Evolutionary conservation across 495 filamentous ascomycete species (phyloP).

Genomic region (Trichoderma reesei): DNA sequence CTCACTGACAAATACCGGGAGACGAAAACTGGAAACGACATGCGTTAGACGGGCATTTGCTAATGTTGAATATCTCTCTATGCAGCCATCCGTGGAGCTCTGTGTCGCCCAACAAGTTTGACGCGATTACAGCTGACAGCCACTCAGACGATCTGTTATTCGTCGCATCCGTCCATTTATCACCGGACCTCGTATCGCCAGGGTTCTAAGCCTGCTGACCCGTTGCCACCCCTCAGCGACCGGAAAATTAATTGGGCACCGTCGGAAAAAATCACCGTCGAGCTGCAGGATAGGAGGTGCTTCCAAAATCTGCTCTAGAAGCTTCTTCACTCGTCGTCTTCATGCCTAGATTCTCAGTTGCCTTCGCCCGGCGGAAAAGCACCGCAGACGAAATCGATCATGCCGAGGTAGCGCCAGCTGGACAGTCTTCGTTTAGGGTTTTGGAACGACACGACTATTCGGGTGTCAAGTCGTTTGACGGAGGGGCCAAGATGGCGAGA

Average conservation of each 20-base stretch:
- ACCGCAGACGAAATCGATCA: conserved; percentile 40
- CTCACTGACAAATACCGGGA: not conserved
- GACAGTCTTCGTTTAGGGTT: conserved; percentile 35
- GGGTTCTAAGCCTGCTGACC: conserved; percentile 5
- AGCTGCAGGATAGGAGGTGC: not conserved
- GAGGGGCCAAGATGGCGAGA: conserved; percentile 24
- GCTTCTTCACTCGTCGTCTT: conserved; percentile 16
- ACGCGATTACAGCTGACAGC: not conserved
- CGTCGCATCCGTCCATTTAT: not conserved
- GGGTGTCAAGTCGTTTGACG: conserved; percentile 33
- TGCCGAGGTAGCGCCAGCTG: conserved; percentile 24
- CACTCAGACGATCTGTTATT: not conserved
- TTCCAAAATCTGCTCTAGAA: not conserved
- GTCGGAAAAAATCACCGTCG: not conserved
- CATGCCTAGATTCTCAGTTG: conserved; percentile 45
- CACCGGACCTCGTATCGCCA: conserved; percentile 7
- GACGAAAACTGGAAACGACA: not conserved
- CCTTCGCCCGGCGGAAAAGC: conserved; percentile 41
- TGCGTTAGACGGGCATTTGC: not conserved
- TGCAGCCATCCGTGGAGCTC: not conserved
- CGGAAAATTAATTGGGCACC: not conserved
- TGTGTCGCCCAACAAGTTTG: conserved; percentile 5
- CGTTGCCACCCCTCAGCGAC: not conserved
- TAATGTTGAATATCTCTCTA: not conserved
- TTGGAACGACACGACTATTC: conserved; percentile 33